Evolutionary conservation across 768 basidiomycete genomes (phyloP).

Genomic region (Saitozyma sp.): DNA sequence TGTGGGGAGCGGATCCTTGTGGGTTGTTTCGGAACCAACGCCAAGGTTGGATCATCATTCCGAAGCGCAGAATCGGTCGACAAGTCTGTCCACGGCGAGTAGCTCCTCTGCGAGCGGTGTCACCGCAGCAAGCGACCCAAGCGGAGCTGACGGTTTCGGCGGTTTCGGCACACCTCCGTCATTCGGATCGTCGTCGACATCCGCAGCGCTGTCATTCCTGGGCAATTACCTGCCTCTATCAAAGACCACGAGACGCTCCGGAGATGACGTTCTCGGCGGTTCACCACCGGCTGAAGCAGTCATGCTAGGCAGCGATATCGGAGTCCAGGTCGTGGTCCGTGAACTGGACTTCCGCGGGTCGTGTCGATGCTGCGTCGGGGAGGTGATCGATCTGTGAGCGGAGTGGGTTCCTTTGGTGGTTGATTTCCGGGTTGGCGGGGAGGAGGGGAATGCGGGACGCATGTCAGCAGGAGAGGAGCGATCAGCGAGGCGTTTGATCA

Average conservation of each 20-base stretch:
- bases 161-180: no score
- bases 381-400: slow-evolving; percentile 21
- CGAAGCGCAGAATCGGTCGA: slow-evolving; percentile 1
- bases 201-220: slow-evolving; percentile 15
- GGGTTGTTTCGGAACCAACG: slow-evolving; percentile 28
- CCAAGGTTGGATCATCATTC: not conserved
- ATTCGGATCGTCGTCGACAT: not conserved
- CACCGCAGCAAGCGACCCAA: not conserved
- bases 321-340: not conserved
- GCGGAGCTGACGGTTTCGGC: not conserved
- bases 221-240: slow-evolving; percentile 16
- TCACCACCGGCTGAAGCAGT: slow-evolving; percentile 1
- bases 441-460: not conserved
- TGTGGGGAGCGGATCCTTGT: not conserved
- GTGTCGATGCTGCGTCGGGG: slow-evolving; percentile 29
- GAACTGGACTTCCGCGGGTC: slow-evolving; percentile 19
- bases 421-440: not conserved
- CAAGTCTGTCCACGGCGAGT: not conserved
- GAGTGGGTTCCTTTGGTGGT: no score
- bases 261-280: not conserved
- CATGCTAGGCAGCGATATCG: not conserved
- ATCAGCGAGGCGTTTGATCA: no score
- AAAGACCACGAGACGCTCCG: not conserved
- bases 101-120: no score
- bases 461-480: not conserved